These are phyloP conservation scores for Emericellopsis terricola DNA, from an alignment of 495 filamentous ascomycete genomes.

Conservation along the genomic window DNA sequence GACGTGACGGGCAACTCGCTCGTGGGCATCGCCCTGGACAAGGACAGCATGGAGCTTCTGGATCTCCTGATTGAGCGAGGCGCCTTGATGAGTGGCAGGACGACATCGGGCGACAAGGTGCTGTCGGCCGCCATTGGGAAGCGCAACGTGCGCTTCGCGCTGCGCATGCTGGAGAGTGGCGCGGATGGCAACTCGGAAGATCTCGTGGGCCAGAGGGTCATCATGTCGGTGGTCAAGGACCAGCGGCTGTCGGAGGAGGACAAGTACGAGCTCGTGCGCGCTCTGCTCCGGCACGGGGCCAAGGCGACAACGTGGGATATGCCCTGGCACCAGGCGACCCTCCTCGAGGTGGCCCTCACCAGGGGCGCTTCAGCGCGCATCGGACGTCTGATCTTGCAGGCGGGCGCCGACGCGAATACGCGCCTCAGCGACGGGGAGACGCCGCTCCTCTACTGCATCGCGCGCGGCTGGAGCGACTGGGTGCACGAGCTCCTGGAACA, in stretches of 20 bases:
- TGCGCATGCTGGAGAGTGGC: constrained; percentile 1
- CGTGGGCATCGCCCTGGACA: neutral
- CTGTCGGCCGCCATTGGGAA: neutral
- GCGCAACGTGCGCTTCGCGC: neutral
- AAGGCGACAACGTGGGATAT: constrained; percentile 1
- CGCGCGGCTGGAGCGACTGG: constrained; percentile 13
- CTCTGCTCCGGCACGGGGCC: constrained; percentile 5
- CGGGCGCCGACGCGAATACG: constrained; percentile 4
- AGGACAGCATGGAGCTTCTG: neutral
- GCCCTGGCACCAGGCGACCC: neutral
- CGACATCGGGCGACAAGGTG: neutral
- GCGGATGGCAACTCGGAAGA: constrained; percentile 1
- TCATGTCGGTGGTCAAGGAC: constrained; percentile 1
- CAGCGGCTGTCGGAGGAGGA: constrained; percentile 7
- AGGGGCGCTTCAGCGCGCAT: constrained; percentile 2
- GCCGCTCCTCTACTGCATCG: neutral
- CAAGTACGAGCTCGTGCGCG: constrained; percentile 1
- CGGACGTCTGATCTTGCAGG: constrained; percentile 5
- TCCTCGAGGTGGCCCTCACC: constrained; percentile 5
- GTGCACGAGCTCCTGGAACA: constrained; percentile 10
- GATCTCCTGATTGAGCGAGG: neutral
- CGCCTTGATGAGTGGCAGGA: neutral
- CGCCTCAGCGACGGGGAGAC: neutral
- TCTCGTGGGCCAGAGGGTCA: neutral
- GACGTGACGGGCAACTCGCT: constrained; percentile 1